Evolutionary conservation across 495 filamentous ascomycete genomes (phyloP).

Genomic region (Podospora australis): DNA sequence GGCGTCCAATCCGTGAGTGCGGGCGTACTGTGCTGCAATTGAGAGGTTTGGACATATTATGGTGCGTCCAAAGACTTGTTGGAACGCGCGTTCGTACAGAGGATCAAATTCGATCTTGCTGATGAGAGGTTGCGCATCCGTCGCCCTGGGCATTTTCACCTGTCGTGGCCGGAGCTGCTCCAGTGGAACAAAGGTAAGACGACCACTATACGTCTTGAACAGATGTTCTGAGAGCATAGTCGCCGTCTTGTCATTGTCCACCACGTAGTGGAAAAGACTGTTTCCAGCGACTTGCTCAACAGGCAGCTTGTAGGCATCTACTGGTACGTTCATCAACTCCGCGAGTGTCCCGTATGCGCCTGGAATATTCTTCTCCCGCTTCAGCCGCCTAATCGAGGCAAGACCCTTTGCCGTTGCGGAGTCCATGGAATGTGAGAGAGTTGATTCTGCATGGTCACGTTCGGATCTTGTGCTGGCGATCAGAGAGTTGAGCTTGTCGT

Average conservation of each 20-base stretch:
- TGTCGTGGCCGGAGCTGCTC: constrained; percentile 64
- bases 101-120: constrained; percentile 76
- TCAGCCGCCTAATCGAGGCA: constrained; percentile 71
- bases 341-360: constrained; percentile 93
- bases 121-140: constrained; percentile 80
- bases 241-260: constrained; percentile 86
- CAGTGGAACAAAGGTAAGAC: constrained; percentile 92
- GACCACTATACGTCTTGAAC: constrained; percentile 71
- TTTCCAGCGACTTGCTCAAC: constrained; percentile 90
- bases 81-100: constrained; percentile 75
- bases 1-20: constrained; percentile 82
- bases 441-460: constrained; percentile 65
- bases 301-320: constrained; percentile 78
- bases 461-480: constrained; percentile 69
- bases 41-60: constrained; percentile 87
- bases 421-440: constrained; percentile 82
- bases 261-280: constrained; percentile 93
- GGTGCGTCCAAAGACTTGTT: constrained; percentile 91
- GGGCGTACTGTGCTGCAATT: constrained; percentile 79
- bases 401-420: constrained; percentile 76
- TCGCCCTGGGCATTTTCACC: constrained; percentile 72
- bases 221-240: constrained; percentile 73
- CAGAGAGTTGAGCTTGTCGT: constrained; percentile 73
- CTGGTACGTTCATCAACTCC: constrained; percentile 73
- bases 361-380: constrained; percentile 64